Evolutionary conservation across 345 rosid species (phyloP), one percentile per base, ranked within the genome.

Genomic region (Carallia brachiata): DNA sequence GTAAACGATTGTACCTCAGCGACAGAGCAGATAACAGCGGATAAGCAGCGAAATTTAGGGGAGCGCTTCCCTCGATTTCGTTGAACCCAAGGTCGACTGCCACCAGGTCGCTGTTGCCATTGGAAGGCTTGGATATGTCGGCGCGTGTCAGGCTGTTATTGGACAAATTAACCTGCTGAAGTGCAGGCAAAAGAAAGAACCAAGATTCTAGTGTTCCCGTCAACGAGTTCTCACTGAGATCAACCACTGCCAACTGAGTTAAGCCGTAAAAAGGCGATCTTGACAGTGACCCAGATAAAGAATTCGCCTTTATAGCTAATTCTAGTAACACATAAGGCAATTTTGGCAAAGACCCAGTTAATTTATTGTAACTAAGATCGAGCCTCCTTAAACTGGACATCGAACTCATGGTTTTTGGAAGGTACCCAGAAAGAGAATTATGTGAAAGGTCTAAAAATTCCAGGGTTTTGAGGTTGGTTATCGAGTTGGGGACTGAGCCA

Each of bases 41-140:
- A 39, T 74, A 88, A 37, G 75, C 80, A 1, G 88, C 84, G 66
- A 94, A 85, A 76, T 76, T 83, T 44, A 69, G 82, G 32, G 92
- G 90, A 47, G 78, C 53, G 50, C 15, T 39, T 2, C 97, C 98
- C 31, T 60, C 70, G 70, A 91, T 91, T 57, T 67, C 69, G 70
- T 94, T 94, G 70, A 86, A 94, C 52, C 97, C 93, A 8, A 94
- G 81, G 17, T 94, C 91, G 37, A 91, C 85, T 1, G 97, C 97
- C 63, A 90, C 96, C 52, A 94, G 75, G 72, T 82, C 78, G 63
- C 87, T 81, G 66, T 36, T 69, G 23, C 77, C 74, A 23, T 68
- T 40, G 5, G 36, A 54, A 1, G 90, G 91, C 52, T 77, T 84
- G 1, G 78, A 28, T 68, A 91, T 80, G 79, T 80, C 87, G 66